Evolutionary conservation across 441 rosid genomes (phyloP).

Genomic region (Gossypium gossypioides): DNA sequence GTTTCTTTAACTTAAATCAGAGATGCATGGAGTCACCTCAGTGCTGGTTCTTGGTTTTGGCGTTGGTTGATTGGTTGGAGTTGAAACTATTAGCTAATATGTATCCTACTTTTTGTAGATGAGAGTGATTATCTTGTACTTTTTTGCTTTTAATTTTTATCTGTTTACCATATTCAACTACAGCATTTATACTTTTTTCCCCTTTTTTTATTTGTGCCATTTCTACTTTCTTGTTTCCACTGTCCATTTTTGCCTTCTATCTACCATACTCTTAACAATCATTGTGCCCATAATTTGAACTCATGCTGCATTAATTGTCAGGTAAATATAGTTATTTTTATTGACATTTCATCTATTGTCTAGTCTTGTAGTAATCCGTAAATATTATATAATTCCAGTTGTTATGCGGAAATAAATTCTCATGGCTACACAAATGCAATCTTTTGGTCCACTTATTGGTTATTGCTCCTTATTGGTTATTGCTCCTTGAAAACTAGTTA

Average conservation of each 20-base stretch:
- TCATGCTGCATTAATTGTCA: neutral
- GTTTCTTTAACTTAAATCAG: constrained; percentile 50
- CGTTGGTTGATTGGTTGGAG: constrained; percentile 41
- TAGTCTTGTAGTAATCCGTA: neutral
- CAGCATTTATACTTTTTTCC: neutral
- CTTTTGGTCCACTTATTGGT: neutral
- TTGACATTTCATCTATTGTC: neutral
- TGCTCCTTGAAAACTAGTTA: constrained; percentile 34
- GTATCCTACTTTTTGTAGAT: constrained; percentile 47
- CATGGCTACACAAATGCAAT: neutral
- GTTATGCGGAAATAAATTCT: neutral
- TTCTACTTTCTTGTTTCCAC: neutral
- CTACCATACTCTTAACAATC: neutral
- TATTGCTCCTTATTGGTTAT: constrained; percentile 28
- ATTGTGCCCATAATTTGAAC: neutral
- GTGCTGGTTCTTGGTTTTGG: constrained; percentile 48
- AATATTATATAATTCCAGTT: neutral
- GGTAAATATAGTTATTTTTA: neutral
- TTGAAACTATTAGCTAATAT: constrained; percentile 27
- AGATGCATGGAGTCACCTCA: constrained; percentile 40
- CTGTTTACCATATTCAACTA: neutral
- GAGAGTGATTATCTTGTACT: constrained; percentile 2
- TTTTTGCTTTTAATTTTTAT: neutral
- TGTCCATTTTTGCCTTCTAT: neutral
- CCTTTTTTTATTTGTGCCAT: neutral